A percentile compares a stretch with the other conserved stretches of the same genome.
phyloP scores from a whole-genome alignment of 768 basidiomycete genomes.

The Rhodotorula graminis region DNA sequence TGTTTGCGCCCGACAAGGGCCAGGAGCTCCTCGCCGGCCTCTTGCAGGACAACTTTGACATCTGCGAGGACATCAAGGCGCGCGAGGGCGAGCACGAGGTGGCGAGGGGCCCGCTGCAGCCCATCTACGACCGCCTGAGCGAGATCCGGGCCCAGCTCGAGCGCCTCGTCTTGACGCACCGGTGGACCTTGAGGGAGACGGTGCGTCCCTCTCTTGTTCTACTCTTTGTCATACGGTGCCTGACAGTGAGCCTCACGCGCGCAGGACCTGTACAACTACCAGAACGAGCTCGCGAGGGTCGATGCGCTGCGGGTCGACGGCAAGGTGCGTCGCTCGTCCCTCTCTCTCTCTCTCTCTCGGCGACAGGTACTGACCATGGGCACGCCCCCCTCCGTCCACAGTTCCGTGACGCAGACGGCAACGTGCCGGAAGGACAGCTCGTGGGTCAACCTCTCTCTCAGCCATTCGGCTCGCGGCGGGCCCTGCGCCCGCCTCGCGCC shows the following conservation, averaged over 20 bases:
- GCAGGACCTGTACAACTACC: constrained; percentile 88
- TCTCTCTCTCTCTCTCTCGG: too few relatives aligned
- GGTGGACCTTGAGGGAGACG: constrained; percentile 88
- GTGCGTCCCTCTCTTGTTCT: constrained; percentile 31
- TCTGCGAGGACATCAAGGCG: constrained; percentile 89
- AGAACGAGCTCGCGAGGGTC: constrained; percentile 85
- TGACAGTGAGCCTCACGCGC: constrained; percentile 47
- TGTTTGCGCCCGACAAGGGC: constrained; percentile 52
- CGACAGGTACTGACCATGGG: too few relatives aligned
- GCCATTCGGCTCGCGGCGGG: neutral
- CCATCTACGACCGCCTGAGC: constrained; percentile 73
- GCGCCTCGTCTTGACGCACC: constrained; percentile 83
- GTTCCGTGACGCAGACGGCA: constrained; percentile 89
- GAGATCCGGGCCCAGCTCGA: constrained; percentile 85
- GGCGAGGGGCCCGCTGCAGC: constrained; percentile 38
- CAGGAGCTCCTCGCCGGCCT: constrained; percentile 82
- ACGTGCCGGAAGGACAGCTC: constrained; percentile 88
- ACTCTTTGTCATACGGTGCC: neutral
- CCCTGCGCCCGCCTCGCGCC: too few relatives aligned
- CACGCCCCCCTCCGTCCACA: too few relatives aligned
- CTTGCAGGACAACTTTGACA: constrained; percentile 94
- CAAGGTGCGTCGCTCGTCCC: constrained; percentile 50
- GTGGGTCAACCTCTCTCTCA: constrained; percentile 52
- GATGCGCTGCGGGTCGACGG: constrained; percentile 96
- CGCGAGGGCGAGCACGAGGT: constrained; percentile 56